Percentiles rank a stretch among this genome's conserved stretches.
phyloP scores from a whole-genome alignment of 495 filamentous ascomycete species.

The Talaromyces ruber region DNA sequence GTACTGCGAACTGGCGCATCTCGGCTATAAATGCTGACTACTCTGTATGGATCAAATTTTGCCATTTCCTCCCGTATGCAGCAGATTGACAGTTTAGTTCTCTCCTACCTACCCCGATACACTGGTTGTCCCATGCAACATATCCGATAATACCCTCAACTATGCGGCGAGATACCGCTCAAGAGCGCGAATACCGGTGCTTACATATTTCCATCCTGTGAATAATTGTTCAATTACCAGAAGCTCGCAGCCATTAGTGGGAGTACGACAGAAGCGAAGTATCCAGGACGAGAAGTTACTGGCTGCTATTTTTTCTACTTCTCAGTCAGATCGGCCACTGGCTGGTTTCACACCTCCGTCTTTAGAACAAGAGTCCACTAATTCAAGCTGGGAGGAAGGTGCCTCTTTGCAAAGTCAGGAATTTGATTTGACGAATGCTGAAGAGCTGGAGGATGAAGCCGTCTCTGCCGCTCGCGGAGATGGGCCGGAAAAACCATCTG shows the following conservation, averaged over 20 bases:
- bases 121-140: slow-evolving; percentile 72
- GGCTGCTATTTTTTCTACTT: slow-evolving; percentile 84
- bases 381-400: slow-evolving; percentile 48
- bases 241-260: slow-evolving; percentile 87
- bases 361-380: slow-evolving; percentile 46
- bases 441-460: slow-evolving; percentile 67
- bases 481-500: slow-evolving; percentile 37
- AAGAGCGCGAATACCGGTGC: slow-evolving; percentile 72
- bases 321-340: slow-evolving; percentile 39
- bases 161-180: slow-evolving; percentile 89
- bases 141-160: slow-evolving; percentile 94
- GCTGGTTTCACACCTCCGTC: slow-evolving; percentile 30
- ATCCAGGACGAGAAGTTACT: slow-evolving; percentile 95
- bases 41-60: slow-evolving; percentile 31
- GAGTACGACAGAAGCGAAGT: slow-evolving; percentile 79
- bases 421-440: slow-evolving; percentile 42
- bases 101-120: slow-evolving; percentile 91
- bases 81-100: slow-evolving; percentile 48
- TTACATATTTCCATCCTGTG: slow-evolving; percentile 89
- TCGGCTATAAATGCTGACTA: slow-evolving; percentile 86
- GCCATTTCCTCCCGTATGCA: neutral
- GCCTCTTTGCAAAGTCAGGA: slow-evolving; percentile 29
- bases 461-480: slow-evolving; percentile 37
- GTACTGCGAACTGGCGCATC: slow-evolving; percentile 79
- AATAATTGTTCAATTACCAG: slow-evolving; percentile 97